Conservation (phyloP, 2,329 filamentous ascomycete species). For the Fusarium nurragi region DNA sequence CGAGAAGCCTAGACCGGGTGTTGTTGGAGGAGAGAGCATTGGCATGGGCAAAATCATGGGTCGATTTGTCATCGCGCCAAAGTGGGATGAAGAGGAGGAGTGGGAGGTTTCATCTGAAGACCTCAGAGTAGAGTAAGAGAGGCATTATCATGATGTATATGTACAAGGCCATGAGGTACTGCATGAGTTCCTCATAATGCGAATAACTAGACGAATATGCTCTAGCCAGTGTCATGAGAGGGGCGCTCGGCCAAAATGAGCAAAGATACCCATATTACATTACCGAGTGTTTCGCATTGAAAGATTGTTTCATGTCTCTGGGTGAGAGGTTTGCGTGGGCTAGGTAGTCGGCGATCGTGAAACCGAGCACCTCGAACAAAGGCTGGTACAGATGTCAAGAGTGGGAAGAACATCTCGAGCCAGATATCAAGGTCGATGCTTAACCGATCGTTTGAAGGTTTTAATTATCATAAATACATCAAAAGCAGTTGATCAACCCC, state of each 20-base stretch:
- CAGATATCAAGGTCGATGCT: not conserved
- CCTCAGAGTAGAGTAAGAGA: conserved; percentile 34
- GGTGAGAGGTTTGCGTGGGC: not conserved
- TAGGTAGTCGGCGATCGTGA: not conserved
- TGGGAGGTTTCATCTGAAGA: conserved; percentile 59
- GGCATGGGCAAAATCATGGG: conserved; percentile 72
- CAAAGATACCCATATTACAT: conserved; percentile 28
- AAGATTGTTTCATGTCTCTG: not conserved
- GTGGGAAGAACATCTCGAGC: not conserved
- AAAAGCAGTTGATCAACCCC: not conserved
- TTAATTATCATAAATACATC: conserved; percentile 21
- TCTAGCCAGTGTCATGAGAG: not conserved
- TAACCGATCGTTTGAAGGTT: not conserved
- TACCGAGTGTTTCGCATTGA: not conserved
- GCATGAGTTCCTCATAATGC: not conserved
- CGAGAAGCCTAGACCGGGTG: conserved; percentile 56
- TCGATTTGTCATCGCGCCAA: conserved; percentile 67
- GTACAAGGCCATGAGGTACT: not conserved
- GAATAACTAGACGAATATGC: not conserved
- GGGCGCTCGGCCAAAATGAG: not conserved
- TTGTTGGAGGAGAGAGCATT: conserved; percentile 61
- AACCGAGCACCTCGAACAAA: not conserved
- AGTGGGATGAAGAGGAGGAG: conserved; percentile 66
- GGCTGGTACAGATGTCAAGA: not conserved
- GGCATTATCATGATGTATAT: not conserved